Conservation (phyloP, 352 stramenopile genomes). For the Elongisporangium prolatum region DNA sequence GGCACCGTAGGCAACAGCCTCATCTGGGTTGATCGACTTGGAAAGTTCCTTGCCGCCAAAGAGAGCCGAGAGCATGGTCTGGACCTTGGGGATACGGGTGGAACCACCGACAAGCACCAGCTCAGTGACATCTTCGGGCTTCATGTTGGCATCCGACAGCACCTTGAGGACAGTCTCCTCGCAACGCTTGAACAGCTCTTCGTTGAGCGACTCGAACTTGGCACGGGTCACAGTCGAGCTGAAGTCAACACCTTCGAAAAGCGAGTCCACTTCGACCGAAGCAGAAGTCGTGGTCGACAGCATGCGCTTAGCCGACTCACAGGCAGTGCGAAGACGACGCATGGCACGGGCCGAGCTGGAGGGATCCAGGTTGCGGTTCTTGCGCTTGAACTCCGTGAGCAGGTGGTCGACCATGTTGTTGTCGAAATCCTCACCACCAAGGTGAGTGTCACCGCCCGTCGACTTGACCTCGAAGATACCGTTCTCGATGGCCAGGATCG, state of each 20-base stretch:
- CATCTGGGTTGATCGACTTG: constrained; percentile 76
- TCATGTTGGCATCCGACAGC: constrained; percentile 61
- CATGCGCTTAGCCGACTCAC: constrained; percentile 97
- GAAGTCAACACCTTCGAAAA: constrained; percentile 95
- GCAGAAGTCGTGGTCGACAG: constrained; percentile 92
- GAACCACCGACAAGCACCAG: constrained; percentile 54
- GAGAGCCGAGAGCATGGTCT: constrained; percentile 48
- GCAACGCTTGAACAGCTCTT: constrained; percentile 79
- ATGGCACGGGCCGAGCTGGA: constrained; percentile 88
- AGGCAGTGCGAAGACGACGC: constrained; percentile 94
- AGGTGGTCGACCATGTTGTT: constrained; percentile 95
- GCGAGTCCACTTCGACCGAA: constrained; percentile 93
- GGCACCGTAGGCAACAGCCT: constrained; percentile 78
- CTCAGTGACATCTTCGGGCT: constrained; percentile 55
- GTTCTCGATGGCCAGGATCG: constrained; percentile 94
- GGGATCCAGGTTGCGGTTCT: constrained; percentile 89
- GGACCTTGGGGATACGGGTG: constrained; percentile 60
- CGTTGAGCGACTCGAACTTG: constrained; percentile 90
- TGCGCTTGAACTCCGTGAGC: constrained; percentile 93
- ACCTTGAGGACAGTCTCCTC: constrained; percentile 80
- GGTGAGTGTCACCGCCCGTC: constrained; percentile 93
- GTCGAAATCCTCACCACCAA: constrained; percentile 95
- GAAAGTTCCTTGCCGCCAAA: constrained; percentile 62
- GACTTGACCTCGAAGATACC: constrained; percentile 98
- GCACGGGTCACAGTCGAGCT: constrained; percentile 91